Conservation (phyloP, 345 rosid genomes). For the Trapa incisa region DNA sequence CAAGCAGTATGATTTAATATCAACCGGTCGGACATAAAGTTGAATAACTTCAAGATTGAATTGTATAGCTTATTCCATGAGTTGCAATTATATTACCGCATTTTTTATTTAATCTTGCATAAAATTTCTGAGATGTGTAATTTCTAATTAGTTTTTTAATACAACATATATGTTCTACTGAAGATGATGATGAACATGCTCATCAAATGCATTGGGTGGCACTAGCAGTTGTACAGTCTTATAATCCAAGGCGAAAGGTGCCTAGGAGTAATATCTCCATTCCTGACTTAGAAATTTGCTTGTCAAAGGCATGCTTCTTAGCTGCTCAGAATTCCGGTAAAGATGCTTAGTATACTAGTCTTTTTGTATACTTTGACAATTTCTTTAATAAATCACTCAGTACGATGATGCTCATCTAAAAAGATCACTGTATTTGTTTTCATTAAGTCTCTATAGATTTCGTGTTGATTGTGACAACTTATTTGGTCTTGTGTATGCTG, state of each 20-base stretch:
- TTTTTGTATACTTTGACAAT: not conserved
- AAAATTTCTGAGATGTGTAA: not conserved
- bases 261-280: constrained; percentile 58
- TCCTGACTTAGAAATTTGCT: constrained; percentile 62
- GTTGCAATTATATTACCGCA: not conserved
- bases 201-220: constrained; percentile 45
- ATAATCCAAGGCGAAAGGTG: constrained; percentile 54
- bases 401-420: not conserved
- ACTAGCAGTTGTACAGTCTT: constrained; percentile 70
- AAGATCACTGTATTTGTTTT: not conserved
- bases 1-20: not conserved
- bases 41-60: not conserved
- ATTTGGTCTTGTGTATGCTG: not conserved
- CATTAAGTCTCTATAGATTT: not conserved
- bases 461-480: not conserved
- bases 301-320: constrained; percentile 52
- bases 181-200: constrained; percentile 24
- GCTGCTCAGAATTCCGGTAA: constrained; percentile 66
- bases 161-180: constrained; percentile 1
- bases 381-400: not conserved
- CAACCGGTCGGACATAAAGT: not conserved
- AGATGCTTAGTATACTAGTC: not conserved
- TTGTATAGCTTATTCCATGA: not conserved
- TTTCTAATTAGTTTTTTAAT: not conserved
- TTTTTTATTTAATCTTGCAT: not conserved